Conservation (phyloP, 1,284 basidiomycete species). For the Melampsora americana region DNA sequence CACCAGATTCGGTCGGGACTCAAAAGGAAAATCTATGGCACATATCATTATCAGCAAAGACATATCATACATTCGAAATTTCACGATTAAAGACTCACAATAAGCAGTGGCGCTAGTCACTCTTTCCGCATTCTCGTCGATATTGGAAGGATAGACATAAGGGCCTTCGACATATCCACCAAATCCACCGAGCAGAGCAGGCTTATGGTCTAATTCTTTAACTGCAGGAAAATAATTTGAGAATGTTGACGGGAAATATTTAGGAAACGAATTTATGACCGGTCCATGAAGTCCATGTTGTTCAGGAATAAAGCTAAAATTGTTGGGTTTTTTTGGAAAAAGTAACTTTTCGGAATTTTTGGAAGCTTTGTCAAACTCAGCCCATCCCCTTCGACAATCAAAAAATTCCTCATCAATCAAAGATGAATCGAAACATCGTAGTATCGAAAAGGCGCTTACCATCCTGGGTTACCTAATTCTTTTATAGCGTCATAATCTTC, state of each 20-base stretch:
- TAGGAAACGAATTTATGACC: conserved; percentile 29
- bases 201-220: background rate
- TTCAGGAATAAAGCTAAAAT: background rate
- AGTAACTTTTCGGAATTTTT: conserved; percentile 34
- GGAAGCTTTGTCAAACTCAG: conserved; percentile 27
- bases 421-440: background rate
- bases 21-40: conserved; percentile 15
- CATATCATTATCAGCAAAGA: background rate
- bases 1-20: conserved; percentile 25
- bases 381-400: conserved; percentile 24
- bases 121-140: conserved; percentile 13
- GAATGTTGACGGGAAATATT: conserved; percentile 37
- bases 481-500: conserved; percentile 32
- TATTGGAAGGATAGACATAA: conserved; percentile 32
- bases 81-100: conserved; percentile 9
- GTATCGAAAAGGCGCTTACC: background rate
- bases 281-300: conserved; percentile 26
- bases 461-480: conserved; percentile 32
- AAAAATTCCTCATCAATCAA: background rate
- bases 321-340: background rate
- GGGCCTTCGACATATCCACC: conserved; percentile 22
- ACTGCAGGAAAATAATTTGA: conserved; percentile 21
- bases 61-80: no score
- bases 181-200: background rate
- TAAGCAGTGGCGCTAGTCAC: conserved; percentile 44